Percentiles rank a stretch among this genome's conserved stretches.
Evolutionary conservation across 2,329 filamentous ascomycete genomes (phyloP).

Genomic region (Aspergillus sp.): DNA sequence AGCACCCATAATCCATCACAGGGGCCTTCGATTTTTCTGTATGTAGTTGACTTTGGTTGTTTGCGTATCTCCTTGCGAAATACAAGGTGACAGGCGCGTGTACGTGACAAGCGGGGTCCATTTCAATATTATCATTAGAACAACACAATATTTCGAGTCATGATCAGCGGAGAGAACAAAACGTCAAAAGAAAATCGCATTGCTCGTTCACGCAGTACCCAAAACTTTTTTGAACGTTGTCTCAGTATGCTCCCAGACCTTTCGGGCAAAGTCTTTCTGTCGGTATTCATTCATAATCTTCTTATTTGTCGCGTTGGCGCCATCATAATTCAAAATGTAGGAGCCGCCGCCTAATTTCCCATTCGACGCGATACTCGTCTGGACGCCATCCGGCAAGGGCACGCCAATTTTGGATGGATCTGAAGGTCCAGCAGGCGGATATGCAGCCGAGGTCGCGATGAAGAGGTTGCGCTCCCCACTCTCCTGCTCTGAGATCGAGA

Average conservation of each 20-base stretch:
- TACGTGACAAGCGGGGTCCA: too few species aligned
- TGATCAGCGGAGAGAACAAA: too few species aligned
- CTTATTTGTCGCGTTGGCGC: slow-evolving; percentile 15
- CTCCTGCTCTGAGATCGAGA: slow-evolving; percentile 29
- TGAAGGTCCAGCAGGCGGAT: slow-evolving; percentile 13
- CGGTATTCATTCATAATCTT: slow-evolving; percentile 26
- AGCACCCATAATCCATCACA: background rate
- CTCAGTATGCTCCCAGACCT: slow-evolving; percentile 33
- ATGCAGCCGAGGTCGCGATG: slow-evolving; percentile 36
- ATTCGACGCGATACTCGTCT: slow-evolving; percentile 18
- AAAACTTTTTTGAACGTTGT: slow-evolving; percentile 18
- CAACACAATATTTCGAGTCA: too few species aligned
- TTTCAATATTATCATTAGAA: too few species aligned
- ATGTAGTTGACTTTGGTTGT: background rate
- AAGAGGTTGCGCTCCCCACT: slow-evolving; percentile 48
- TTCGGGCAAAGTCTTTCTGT: slow-evolving; percentile 22
- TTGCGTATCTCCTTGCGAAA: background rate
- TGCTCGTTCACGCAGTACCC: background rate
- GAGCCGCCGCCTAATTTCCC: slow-evolving; percentile 29
- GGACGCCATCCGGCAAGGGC: slow-evolving; percentile 15
- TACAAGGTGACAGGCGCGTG: too few species aligned
- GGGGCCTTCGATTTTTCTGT: background rate
- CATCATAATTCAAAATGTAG: slow-evolving; percentile 25
- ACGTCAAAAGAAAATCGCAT: too few species aligned
- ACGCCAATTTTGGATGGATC: slow-evolving; percentile 8